phyloP scores from a whole-genome alignment of 106 monocot species.

The Iris macrosiphon region DNA sequence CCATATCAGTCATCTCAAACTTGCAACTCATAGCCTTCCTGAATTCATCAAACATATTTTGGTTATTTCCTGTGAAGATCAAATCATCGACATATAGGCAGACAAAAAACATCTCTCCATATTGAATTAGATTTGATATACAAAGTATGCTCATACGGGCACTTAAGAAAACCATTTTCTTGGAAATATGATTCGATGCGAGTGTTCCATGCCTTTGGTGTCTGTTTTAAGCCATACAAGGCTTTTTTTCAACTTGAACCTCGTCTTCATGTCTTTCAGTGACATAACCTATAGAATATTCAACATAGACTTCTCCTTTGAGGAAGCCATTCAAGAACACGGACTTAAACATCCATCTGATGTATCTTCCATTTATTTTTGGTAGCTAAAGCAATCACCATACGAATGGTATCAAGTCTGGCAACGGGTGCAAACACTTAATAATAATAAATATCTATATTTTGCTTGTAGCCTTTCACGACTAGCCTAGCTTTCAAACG shows the following conservation, averaged over 20 bases:
- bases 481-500: too few relatives aligned
- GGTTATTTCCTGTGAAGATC: not conserved
- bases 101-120: too few relatives aligned
- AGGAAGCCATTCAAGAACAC: not conserved
- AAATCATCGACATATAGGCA: not conserved
- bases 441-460: too few relatives aligned
- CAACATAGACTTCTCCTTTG: not conserved
- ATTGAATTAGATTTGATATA: not conserved
- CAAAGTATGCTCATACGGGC: not conserved
- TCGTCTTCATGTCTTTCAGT: not conserved
- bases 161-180: not conserved
- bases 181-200: not conserved
- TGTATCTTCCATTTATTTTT: not conserved
- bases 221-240: not conserved
- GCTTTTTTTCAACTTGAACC: constrained; percentile 1
- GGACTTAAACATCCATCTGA: constrained; percentile 2
- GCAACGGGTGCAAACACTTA: too few relatives aligned
- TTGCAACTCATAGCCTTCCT: not conserved
- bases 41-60: not conserved
- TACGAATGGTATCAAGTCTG: too few relatives aligned
- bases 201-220: not conserved
- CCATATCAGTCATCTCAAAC: constrained; percentile 5
- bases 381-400: not conserved
- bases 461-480: too few relatives aligned
- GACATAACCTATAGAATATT: not conserved